Evolutionary conservation across 148 eudicot genomes (phyloP).

Genomic region (Rhododendron molle): DNA sequence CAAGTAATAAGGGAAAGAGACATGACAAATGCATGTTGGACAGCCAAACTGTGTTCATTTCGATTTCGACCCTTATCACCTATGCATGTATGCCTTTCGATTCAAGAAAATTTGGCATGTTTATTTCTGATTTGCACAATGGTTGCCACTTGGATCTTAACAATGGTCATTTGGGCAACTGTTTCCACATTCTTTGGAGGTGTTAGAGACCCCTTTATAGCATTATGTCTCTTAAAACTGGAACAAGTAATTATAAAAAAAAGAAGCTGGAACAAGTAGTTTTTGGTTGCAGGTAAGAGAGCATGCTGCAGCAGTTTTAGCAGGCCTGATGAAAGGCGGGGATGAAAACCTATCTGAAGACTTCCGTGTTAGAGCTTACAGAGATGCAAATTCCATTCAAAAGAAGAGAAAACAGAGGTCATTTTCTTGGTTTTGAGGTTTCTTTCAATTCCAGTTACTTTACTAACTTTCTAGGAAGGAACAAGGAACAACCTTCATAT

Average conservation of each 20-base stretch:
- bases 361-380: slow-evolving; percentile 76
- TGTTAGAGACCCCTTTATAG: neutral
- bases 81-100: neutral
- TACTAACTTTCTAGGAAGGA: neutral
- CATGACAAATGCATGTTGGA: neutral
- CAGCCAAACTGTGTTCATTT: neutral
- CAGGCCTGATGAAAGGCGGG: slow-evolving; percentile 94
- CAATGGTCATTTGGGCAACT: neutral
- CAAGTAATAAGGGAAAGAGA: neutral
- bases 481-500: neutral
- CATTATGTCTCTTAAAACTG: slow-evolving; percentile 6
- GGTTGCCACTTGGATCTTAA: neutral
- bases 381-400: slow-evolving; percentile 53
- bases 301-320: slow-evolving; percentile 97
- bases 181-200: neutral
- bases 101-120: neutral
- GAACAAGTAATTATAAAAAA: neutral
- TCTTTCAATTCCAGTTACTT: neutral
- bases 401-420: slow-evolving; percentile 78
- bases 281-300: slow-evolving; percentile 77
- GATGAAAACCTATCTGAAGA: slow-evolving; percentile 60
- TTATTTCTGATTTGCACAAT: neutral
- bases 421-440: slow-evolving; percentile 11
- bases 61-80: neutral
- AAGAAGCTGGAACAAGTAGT: neutral